Base-by-base conservation (phyloP, 768 basidiomycete species). In the Suillus decipiens region DNA sequence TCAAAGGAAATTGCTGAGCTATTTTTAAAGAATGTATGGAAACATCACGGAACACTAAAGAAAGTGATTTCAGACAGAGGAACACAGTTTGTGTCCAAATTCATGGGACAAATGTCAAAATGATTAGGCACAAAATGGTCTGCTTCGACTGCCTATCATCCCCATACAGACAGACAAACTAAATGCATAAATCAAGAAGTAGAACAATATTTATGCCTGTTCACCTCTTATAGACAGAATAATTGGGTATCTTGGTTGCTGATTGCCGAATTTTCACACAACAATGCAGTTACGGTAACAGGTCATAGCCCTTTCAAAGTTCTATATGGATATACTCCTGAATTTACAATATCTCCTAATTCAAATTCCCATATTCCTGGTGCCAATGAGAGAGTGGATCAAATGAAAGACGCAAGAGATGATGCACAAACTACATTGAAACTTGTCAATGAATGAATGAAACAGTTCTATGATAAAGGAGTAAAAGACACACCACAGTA, bases 121-220 rank as follows among this genome's bases (percentile, higher is more conserved):
- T n/a, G n/a, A n/a, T n/a, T n/a, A n/a, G n/a, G n/a, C n/a, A n/a
- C n/a, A n/a, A n/a, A n/a, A n/a, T n/a, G n/a, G n/a, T n/a, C n/a
- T n/a, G n/a, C n/a, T 22, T 74, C 72, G 6, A 79, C 75, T 0
- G 66, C 78, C 0, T 82, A 73, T 62, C 81, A 83, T 62, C 81
- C 80, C 1, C 69, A 81, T 60, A 78, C 51, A 3, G 47, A 81
- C 62, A 77, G 81, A 3, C 77, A 79, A 50, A 80, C 78, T 0
- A 79, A 83, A 61, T 59, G 74, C 2, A 62, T 75, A 8, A 81
- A 83, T 61, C 59, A 60, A 63, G 67, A 73, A 6, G 43, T 82
- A 0, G 79, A 82, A 61, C 70, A 72, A 28, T 79, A 79, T 62
- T 71, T 82, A 0, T 69, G 75, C 1, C 51, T 73, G 1, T 79